Conservation (phyloP, 352 stramenopile genomes). For the Elongisporangium prolatum region DNA sequence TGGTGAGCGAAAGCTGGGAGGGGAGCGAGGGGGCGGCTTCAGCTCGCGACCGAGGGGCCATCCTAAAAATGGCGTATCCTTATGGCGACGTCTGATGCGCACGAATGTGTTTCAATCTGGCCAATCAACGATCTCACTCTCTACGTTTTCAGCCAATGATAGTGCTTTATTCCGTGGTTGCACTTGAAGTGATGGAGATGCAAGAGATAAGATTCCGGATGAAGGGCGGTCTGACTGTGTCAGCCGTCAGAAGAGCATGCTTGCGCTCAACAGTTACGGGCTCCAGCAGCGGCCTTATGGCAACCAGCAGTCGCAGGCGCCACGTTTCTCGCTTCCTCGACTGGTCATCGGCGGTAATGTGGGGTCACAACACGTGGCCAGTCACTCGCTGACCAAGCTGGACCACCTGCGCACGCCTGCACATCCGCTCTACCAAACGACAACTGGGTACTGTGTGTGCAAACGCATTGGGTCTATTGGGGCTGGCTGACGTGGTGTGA, state of each 20-base stretch:
- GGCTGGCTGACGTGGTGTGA: background rate
- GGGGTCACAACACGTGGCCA: constrained; percentile 19
- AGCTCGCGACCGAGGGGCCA: background rate
- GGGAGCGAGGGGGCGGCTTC: background rate
- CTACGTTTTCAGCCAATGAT: background rate
- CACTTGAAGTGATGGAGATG: background rate
- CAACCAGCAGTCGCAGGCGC: constrained; percentile 3
- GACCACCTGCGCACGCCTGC: constrained; percentile 29
- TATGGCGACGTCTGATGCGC: background rate
- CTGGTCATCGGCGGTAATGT: constrained; percentile 24
- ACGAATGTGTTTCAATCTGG: background rate
- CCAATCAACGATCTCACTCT: background rate
- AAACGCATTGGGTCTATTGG: too few relatives aligned
- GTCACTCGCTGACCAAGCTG: constrained; percentile 46
- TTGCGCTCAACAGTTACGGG: constrained; percentile 48
- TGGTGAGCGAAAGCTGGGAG: background rate
- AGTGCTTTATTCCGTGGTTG: background rate
- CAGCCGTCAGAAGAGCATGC: constrained; percentile 12
- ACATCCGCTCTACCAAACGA: constrained; percentile 60
- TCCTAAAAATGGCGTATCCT: background rate
- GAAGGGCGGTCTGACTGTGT: background rate
- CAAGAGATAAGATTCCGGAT: background rate
- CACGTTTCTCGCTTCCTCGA: constrained; percentile 23
- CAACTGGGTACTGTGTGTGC: constrained; percentile 34
- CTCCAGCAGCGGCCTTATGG: constrained; percentile 6